A percentile compares a stretch with the other conserved stretches of the same genome.
Evolutionary conservation across 495 filamentous ascomycete species (phyloP).

Genomic region (Saxispiralis lemnorum): DNA sequence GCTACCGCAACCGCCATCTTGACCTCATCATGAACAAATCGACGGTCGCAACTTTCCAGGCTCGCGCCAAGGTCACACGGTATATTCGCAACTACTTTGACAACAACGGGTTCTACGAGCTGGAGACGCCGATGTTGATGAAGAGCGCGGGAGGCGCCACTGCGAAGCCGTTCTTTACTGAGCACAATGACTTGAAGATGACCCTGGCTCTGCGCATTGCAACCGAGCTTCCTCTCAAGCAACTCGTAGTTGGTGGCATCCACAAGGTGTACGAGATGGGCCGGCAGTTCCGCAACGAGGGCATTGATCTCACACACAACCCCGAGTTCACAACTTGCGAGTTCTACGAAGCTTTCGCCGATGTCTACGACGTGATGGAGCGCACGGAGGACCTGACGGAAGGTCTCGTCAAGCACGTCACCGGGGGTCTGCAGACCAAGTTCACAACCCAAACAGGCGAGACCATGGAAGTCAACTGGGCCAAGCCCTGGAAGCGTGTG

Average conservation of each 20-base stretch:
- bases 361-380: constrained; percentile 82
- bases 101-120: constrained; percentile 67
- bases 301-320: constrained; percentile 92
- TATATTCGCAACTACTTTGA: constrained; percentile 83
- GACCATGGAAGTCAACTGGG: constrained; percentile 83
- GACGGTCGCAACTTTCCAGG: constrained; percentile 62
- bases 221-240: constrained; percentile 90
- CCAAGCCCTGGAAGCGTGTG: constrained; percentile 76
- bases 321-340: constrained; percentile 96
- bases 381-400: constrained; percentile 89
- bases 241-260: constrained; percentile 82
- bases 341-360: constrained; percentile 91
- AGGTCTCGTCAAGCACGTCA: constrained; percentile 75
- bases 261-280: constrained; percentile 89
- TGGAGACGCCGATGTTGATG: constrained; percentile 98
- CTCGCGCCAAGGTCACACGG: constrained; percentile 64
- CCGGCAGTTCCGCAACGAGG: constrained; percentile 84
- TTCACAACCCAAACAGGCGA: constrained; percentile 73
- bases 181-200: constrained; percentile 86
- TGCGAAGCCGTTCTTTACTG: constrained; percentile 83
- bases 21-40: constrained; percentile 91
- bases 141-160: constrained; percentile 89
- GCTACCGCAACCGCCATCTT: constrained; percentile 79
- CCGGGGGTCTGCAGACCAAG: constrained; percentile 64
- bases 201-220: constrained; percentile 89